Base-by-base conservation (phyloP, 345 rosid genomes). In the Populus nigra region DNA sequence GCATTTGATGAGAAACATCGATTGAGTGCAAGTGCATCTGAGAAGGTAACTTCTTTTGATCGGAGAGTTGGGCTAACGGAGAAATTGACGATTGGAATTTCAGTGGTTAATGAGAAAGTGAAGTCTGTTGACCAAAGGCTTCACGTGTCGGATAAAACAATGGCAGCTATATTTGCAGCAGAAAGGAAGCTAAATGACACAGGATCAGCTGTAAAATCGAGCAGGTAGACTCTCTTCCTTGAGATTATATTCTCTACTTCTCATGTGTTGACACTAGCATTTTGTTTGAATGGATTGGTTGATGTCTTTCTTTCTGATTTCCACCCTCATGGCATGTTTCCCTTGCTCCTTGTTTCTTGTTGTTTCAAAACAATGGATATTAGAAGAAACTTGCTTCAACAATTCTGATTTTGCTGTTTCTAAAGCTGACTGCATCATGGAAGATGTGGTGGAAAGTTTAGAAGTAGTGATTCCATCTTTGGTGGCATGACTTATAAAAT, bases 91-190 rank as follows among this genome's bases (percentile, higher is more conserved):
- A 94, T 93, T 23, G 95, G 97, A 27, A 89, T 96, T 71, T 92
- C 98, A 25, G 94, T 68, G 1, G 98, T 96, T 76, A 96, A 96
- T 70, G 93, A 96, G 87, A 96, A 90, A 88, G 96, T 93, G 75
- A 96, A 89, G 83, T 91, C 92, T 77, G 97, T 96, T 83, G 99
- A 96, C 84, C 98, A 93, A 76, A 90, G 88, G 85, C 91, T 96
- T 87, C 94, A 91, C 16, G 97, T 96, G 8, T 92, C 99, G 0
- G 96, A 96, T 86, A 93, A 91, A 88, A 96, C 98, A 22, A 93
- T 96, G 99, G 97, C 98, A 45, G 98, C 99, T 35, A 79, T 93
- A 81, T 93, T 92, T 86, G 98, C 99, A 49, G 97, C 99, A 0
- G 98, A 96, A 79, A 92, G 90, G 84, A 96, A 92, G 84, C 85